Evolutionary conservation across 495 filamentous ascomycete genomes (phyloP), one percentile per base, ranked within the genome.

Genomic region (Bathelium albidoporum): DNA sequence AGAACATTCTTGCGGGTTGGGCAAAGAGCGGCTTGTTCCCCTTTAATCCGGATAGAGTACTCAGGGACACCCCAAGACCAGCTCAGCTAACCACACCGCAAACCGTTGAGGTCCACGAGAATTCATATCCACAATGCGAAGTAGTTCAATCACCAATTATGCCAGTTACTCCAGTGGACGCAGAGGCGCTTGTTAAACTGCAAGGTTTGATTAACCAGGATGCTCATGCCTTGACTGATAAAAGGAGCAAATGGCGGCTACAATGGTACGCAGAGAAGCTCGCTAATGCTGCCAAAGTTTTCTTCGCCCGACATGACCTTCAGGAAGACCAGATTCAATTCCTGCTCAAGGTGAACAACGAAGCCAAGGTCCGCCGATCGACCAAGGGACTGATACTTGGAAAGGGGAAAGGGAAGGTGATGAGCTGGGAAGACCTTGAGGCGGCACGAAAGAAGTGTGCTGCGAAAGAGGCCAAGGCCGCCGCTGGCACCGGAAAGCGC

Each of bases 401-500:
- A 20, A 65, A 49, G 59, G 63, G 59, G 14, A 65, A 32, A 39
- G 63, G 59, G 14, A 65, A 32, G 39, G 59, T 62, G 26, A 65
- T 65, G 59, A 65, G 59, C 31, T 65, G 61, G 31, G 63, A 65
- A 31, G 63, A 65, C 39, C 31, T 65, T 4, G 26, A 62, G 36
- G 59, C 32, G 41, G 63, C 63, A 61, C 63, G 63, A 39, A 14
- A 5, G 31, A 34, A 59, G 20, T 24, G 58, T 31, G 58, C 58
- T 59, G 11, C 9, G 58, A 59, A 59, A 59, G 53, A 26, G 22
- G 58, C 29, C 20, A 24, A 55, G n/a, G 49, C 34, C 14, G 14
- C 14, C 14, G 14, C 14, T 5, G 14, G 34, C 34, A 39, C 5
- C 5, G 34, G 5, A 14, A 39, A 39, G 5, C 34, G 34, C 34